A percentile compares a stretch with the other conserved stretches of the same genome.
phyloP scores from a whole-genome alignment of 1,284 basidiomycete species.

The Sparassis latifolia region DNA sequence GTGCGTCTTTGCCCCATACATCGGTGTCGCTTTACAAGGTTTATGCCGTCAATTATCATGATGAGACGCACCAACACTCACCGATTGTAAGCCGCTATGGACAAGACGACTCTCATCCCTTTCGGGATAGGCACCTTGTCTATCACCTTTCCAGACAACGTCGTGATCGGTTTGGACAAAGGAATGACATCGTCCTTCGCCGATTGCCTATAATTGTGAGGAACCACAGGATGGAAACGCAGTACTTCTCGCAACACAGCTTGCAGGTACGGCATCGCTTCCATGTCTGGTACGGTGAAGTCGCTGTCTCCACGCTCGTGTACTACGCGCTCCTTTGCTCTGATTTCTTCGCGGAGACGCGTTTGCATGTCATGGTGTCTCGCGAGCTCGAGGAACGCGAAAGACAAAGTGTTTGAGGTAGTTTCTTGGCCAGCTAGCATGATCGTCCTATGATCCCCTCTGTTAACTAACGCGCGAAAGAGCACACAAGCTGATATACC shows the following conservation, averaged over 20 bases:
- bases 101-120: conserved; percentile 28
- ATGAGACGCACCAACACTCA: conserved; percentile 1
- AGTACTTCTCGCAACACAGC: conserved; percentile 43
- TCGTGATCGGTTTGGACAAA: conserved; percentile 21
- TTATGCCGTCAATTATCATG: background rate
- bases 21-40: conserved; percentile 17
- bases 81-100: conserved; percentile 33
- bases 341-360: conserved; percentile 36
- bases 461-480: background rate
- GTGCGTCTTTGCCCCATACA: conserved; percentile 46
- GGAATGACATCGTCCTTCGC: conserved; percentile 28
- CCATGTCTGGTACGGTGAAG: conserved; percentile 39
- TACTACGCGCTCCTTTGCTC: conserved; percentile 25
- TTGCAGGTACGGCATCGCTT: conserved; percentile 43
- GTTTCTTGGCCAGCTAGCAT: conserved; percentile 43
- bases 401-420: conserved; percentile 35
- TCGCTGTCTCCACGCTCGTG: conserved; percentile 32
- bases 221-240: conserved; percentile 24
- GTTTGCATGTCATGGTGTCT: conserved; percentile 32
- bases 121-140: conserved; percentile 28
- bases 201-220: conserved; percentile 18
- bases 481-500: conserved; percentile 20
- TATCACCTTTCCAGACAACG: conserved; percentile 24
- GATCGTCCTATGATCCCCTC: conserved; percentile 4
- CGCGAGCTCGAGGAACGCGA: conserved; percentile 37